phyloP scores from a whole-genome alignment of 306 rosid species.

The Gillenia trifoliata region DNA sequence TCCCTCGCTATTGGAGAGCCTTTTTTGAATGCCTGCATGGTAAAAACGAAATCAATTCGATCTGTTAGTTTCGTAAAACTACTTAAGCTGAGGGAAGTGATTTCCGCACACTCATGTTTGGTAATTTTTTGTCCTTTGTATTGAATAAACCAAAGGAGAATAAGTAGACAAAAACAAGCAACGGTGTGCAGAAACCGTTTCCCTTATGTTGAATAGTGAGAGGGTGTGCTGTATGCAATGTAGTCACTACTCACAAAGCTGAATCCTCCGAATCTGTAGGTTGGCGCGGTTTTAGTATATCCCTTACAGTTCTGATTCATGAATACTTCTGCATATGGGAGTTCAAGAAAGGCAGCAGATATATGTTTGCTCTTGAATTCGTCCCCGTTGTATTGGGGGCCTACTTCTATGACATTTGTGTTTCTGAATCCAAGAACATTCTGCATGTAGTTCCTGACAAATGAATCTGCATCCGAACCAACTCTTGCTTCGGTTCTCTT shows the following conservation, averaged over 20 bases:
- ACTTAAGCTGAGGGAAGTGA: not conserved
- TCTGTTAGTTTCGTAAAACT: not conserved
- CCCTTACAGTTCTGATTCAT: slow-evolving; percentile 40
- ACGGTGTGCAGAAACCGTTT: too few species aligned
- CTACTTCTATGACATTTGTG: slow-evolving; percentile 16
- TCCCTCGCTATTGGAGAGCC: slow-evolving; percentile 70
- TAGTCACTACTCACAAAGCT: slow-evolving; percentile 59
- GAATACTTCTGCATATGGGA: slow-evolving; percentile 56
- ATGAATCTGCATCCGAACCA: slow-evolving; percentile 46
- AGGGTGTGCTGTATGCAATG: not conserved
- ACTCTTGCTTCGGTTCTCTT: slow-evolving; percentile 34
- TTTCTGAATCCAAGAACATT: slow-evolving; percentile 26
- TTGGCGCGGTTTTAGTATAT: slow-evolving; percentile 28
- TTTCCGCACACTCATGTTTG: too few species aligned
- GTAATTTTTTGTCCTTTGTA: too few species aligned
- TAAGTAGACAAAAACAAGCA: too few species aligned
- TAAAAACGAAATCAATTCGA: not conserved
- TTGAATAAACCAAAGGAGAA: too few species aligned
- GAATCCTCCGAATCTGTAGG: slow-evolving; percentile 60
- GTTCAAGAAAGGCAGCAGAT: slow-evolving; percentile 66
- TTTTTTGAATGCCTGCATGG: slow-evolving; percentile 55
- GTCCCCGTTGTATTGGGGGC: not conserved
- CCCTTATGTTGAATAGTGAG: too few species aligned
- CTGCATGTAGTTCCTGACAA: slow-evolving; percentile 40
- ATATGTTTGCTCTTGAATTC: slow-evolving; percentile 26